These are phyloP conservation scores for Aspergillus alliaceus DNA, from an alignment of 2,329 filamentous ascomycete genomes.

Conservation along the genomic window DNA sequence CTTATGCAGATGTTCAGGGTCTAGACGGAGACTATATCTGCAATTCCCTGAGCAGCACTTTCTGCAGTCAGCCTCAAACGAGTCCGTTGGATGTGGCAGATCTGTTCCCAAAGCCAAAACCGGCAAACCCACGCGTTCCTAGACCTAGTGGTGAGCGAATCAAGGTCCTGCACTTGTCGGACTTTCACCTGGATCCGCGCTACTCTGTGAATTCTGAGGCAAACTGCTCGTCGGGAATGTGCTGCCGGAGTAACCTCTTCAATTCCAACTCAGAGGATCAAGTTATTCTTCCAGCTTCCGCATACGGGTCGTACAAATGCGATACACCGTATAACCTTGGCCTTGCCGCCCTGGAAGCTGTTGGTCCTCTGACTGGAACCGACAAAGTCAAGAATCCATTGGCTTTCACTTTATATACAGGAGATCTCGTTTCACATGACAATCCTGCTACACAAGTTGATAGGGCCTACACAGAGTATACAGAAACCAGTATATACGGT, in stretches of 20 bases:
- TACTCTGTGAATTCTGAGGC: conserved; percentile 55
- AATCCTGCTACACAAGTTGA: conserved; percentile 50
- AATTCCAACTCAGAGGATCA: conserved; percentile 36
- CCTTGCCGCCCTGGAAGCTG: conserved; percentile 56
- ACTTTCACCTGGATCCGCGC: conserved; percentile 57
- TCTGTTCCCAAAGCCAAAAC: conserved; percentile 57
- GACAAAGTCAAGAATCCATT: conserved; percentile 46
- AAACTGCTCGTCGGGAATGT: conserved; percentile 53
- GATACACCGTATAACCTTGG: conserved; percentile 61
- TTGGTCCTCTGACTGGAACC: conserved; percentile 58
- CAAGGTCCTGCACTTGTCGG: conserved; percentile 58
- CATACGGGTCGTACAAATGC: conserved; percentile 57
- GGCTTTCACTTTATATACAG: conserved; percentile 58
- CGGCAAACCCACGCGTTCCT: conserved; percentile 44
- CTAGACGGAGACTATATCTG: conserved; percentile 60
- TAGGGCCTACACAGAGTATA: conserved; percentile 54
- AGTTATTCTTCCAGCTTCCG: conserved; percentile 49
- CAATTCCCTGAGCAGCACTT: conserved; percentile 48
- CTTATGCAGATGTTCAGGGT: conserved; percentile 53
- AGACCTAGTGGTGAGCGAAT: conserved; percentile 53
- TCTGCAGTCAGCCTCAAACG: conserved; percentile 50
- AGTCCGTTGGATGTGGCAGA: conserved; percentile 45
- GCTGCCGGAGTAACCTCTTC: conserved; percentile 50
- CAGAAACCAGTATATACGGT: conserved; percentile 53
- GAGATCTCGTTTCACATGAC: conserved; percentile 60